A percentile compares a stretch with the other conserved stretches of the same genome.
phyloP scores from a whole-genome alignment of 2,329 filamentous ascomycete genomes.

The Phialophora chinensis region DNA sequence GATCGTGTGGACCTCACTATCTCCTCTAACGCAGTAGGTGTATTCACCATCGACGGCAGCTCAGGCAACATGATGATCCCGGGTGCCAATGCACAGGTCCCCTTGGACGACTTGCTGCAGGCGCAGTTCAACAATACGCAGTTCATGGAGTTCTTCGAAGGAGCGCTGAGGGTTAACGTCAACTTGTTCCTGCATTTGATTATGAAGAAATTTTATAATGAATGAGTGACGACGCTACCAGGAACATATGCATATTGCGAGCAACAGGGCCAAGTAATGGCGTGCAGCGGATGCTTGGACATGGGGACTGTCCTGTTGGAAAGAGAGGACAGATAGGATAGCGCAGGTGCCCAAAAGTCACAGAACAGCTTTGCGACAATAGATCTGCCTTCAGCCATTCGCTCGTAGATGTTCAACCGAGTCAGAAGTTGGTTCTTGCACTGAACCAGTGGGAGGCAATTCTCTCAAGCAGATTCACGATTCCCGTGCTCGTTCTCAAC shows the following conservation, averaged over 20 bases:
- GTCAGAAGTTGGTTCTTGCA: not conserved
- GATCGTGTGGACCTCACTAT: constrained; percentile 94
- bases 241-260: constrained; percentile 12
- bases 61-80: constrained; percentile 95
- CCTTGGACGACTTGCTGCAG: constrained; percentile 91
- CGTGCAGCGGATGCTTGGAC: not conserved
- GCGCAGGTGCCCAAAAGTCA: not conserved
- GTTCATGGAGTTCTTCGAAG: constrained; percentile 93
- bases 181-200: constrained; percentile 95
- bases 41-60: constrained; percentile 90
- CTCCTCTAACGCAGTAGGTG: constrained; percentile 88
- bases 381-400: not conserved
- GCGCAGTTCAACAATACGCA: constrained; percentile 97
- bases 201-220: constrained; percentile 96
- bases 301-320: not conserved
- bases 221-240: constrained; percentile 41
- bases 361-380: not conserved
- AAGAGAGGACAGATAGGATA: constrained; percentile 5
- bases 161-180: constrained; percentile 85
- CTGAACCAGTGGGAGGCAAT: not conserved
- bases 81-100: constrained; percentile 83
- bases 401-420: not conserved
- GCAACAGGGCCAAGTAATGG: not conserved
- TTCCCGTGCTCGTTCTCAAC: not conserved
- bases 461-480: not conserved